Conservation (phyloP, 2,329 filamentous ascomycete genomes). For the Fusarium chlamydosporum region DNA sequence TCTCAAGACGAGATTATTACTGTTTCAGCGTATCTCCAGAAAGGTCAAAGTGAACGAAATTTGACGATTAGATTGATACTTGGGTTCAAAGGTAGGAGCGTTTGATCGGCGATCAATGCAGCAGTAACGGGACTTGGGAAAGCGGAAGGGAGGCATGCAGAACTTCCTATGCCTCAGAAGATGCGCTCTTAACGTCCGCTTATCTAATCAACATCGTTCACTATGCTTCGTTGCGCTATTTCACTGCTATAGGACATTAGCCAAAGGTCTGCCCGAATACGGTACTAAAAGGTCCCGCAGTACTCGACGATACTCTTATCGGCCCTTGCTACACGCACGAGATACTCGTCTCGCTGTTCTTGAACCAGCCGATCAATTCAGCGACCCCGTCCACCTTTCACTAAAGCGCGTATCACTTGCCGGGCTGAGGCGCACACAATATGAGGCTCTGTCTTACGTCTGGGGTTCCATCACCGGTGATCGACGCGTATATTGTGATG, state of each 20-base stretch:
- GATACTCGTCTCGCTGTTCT: conserved; percentile 26
- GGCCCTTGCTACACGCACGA: conserved; percentile 9
- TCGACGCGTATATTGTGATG: conserved; percentile 30
- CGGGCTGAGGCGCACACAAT: conserved; percentile 7
- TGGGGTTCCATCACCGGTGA: conserved; percentile 37
- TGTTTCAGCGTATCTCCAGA: background rate
- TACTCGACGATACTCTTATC: conserved; percentile 19
- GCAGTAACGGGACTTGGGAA: background rate
- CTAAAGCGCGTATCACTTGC: conserved; percentile 29
- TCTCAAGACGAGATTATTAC: background rate
- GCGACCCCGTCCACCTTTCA: conserved; percentile 14
- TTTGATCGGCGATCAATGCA: background rate
- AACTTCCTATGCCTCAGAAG: background rate
- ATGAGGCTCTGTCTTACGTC: conserved; percentile 44
- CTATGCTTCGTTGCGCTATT: background rate
- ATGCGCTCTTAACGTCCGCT: background rate
- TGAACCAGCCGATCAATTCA: conserved; percentile 26
- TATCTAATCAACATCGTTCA: background rate
- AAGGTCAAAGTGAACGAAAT: background rate
- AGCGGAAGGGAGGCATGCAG: conserved; percentile 10
- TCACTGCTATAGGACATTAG: background rate
- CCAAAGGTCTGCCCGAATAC: conserved; percentile 17
- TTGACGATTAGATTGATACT: background rate
- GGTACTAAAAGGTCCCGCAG: conserved; percentile 26
- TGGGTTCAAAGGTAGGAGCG: background rate